A percentile compares a stretch with the other conserved stretches of the same genome.
phyloP scores from a whole-genome alignment of 225 moss, liverwort and hornwort species.

The Straminergon stramineum region DNA sequence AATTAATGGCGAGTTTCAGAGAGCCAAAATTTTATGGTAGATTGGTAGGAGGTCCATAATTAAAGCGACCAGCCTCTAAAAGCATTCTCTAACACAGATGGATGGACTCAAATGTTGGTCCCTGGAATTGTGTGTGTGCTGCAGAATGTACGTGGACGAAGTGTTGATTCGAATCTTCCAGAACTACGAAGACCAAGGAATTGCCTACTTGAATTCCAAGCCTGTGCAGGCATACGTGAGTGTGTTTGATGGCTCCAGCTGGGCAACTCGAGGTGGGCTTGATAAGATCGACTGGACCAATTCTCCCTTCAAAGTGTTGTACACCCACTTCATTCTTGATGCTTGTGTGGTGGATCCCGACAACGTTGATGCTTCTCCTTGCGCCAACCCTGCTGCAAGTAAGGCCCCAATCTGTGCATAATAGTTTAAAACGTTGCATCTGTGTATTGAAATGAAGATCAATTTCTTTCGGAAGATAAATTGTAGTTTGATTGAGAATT shows the following conservation, averaged over 20 bases:
- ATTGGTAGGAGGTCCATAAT: not conserved
- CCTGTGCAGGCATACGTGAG: constrained; percentile 4
- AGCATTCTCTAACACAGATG: not conserved
- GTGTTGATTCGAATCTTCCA: constrained; percentile 37
- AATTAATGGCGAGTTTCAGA: not conserved
- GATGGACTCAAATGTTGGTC: not conserved
- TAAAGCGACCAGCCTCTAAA: not conserved
- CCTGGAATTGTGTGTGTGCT: not conserved
- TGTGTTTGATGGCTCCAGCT: constrained; percentile 41
- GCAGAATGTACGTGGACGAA: constrained; percentile 33
- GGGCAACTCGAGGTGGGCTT: constrained; percentile 37
- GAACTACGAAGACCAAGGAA: constrained; percentile 23
- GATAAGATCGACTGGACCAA: constrained; percentile 22
- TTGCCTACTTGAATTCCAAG: constrained; percentile 19
- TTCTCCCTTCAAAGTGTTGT: constrained; percentile 22
- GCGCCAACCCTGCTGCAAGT: not conserved
- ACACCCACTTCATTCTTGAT: constrained; percentile 16
- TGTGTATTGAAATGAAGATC: not conserved
- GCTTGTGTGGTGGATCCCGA: constrained; percentile 23
- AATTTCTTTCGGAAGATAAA: not conserved
- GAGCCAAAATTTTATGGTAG: not conserved
- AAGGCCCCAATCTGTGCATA: not conserved
- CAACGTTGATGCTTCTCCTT: not conserved
- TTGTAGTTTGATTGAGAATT: not conserved
- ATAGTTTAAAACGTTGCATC: not conserved